These are phyloP conservation scores for Aspergillus heteromorphus DNA, from an alignment of 495 filamentous ascomycete genomes.

Conservation along the genomic window DNA sequence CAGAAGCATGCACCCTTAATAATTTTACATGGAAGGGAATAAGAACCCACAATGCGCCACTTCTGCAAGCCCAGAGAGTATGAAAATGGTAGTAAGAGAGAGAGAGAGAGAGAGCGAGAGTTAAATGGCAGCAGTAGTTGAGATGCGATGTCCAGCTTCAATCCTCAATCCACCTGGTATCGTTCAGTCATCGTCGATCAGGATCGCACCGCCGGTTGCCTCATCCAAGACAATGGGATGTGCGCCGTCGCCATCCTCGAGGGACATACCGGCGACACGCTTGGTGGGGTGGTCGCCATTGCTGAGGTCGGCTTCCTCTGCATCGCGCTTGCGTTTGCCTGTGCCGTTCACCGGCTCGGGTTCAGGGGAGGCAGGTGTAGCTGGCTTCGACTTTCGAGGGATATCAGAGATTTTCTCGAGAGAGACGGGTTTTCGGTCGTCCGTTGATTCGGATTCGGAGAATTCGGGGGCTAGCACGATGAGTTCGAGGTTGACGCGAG, in stretches of 20 bases:
- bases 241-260: slow-evolving; percentile 27
- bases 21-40: background rate
- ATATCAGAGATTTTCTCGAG: slow-evolving; percentile 45
- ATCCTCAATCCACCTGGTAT: background rate
- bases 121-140: background rate
- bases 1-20: background rate
- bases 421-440: slow-evolving; percentile 40
- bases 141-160: background rate
- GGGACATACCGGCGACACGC: slow-evolving; percentile 30
- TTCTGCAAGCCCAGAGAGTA: background rate
- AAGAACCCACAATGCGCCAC: background rate
- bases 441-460: slow-evolving; percentile 27
- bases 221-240: slow-evolving; percentile 52
- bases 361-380: slow-evolving; percentile 13
- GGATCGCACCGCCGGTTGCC: slow-evolving; percentile 58
- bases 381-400: slow-evolving; percentile 42
- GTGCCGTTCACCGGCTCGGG: slow-evolving; percentile 23
- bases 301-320: slow-evolving; percentile 35
- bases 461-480: slow-evolving; percentile 39
- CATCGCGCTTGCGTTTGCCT: slow-evolving; percentile 42
- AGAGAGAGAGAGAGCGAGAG: no score
- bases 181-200: slow-evolving; percentile 64
- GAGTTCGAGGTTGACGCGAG: slow-evolving; percentile 79
- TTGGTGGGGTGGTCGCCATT: slow-evolving; percentile 41
- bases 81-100: background rate